Evolutionary conservation across 345 rosid genomes (phyloP).

Genomic region (Toxicodendron radicans): DNA sequence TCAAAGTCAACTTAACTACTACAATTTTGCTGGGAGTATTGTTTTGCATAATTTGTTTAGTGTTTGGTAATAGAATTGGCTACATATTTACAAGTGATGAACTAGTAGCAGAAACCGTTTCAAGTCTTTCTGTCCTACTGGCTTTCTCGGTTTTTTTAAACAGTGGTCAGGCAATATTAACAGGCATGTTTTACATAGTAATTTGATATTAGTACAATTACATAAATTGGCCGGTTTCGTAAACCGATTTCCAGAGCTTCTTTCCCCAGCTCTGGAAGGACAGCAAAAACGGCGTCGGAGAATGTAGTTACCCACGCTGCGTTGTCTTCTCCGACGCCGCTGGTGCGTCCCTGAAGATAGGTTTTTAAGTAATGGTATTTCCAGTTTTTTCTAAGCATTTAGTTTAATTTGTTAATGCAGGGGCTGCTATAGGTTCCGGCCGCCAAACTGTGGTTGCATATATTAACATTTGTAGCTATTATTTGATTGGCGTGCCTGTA

Average conservation of each 20-base stretch:
- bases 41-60: constrained; percentile 36
- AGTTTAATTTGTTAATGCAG: constrained; percentile 26
- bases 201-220: no score
- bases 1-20: constrained; percentile 37
- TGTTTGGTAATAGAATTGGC: constrained; percentile 37
- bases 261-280: no score
- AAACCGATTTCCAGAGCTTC: no score
- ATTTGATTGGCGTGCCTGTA: constrained; percentile 60
- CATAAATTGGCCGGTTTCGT: no score
- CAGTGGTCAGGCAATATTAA: constrained; percentile 47
- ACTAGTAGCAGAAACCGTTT: constrained; percentile 35
- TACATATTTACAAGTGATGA: constrained; percentile 39
- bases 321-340: no score
- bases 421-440: constrained; percentile 82
- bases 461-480: constrained; percentile 56
- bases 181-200: constrained; percentile 26
- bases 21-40: constrained; percentile 41
- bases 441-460: constrained; percentile 59
- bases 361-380: no score
- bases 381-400: no score
- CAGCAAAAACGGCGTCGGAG: no score
- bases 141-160: constrained; percentile 49
- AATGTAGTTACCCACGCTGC: no score
- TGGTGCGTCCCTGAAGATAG: no score
- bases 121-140: constrained; percentile 40